These are phyloP conservation scores for Blepharisma undulans DNA, from an alignment of 169 alveolate species.

Conservation along the genomic window DNA sequence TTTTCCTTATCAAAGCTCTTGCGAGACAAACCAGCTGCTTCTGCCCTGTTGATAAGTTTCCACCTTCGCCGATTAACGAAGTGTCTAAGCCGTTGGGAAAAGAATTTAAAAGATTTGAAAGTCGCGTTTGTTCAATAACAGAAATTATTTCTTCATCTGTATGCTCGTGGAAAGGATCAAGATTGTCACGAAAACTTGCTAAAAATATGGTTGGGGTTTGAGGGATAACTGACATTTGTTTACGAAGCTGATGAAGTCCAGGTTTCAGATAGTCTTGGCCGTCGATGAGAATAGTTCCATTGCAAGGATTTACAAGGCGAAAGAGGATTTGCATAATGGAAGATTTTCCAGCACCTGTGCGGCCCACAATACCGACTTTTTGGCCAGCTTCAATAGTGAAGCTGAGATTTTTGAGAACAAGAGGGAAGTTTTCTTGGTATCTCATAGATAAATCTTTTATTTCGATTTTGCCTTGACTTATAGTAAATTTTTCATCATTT, in stretches of 20 bases:
- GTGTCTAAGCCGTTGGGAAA: slow-evolving; percentile 57
- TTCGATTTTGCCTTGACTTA: slow-evolving; percentile 43
- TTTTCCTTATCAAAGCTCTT: slow-evolving; percentile 70
- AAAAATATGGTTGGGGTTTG: slow-evolving; percentile 80
- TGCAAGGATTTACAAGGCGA: slow-evolving; percentile 72
- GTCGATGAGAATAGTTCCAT: slow-evolving; percentile 61
- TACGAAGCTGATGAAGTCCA: slow-evolving; percentile 53
- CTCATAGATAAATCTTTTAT: slow-evolving; percentile 67
- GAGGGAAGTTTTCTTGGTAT: slow-evolving; percentile 73
- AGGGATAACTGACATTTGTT: slow-evolving; percentile 79
- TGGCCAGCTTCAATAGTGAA: slow-evolving; percentile 74
- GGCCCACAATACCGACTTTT: slow-evolving; percentile 86
- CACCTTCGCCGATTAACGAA: slow-evolving; percentile 44
- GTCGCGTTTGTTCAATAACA: too few relatives aligned
- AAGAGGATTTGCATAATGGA: slow-evolving; percentile 81
- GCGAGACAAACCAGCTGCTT: slow-evolving; percentile 78
- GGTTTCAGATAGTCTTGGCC: slow-evolving; percentile 51
- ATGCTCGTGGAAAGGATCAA: slow-evolving; percentile 73
- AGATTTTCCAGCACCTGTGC: slow-evolving; percentile 91
- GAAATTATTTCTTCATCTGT: slow-evolving; percentile 52
- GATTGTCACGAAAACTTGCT: slow-evolving; percentile 76
- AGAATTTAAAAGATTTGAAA: too few relatives aligned
- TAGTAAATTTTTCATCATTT: background rate
- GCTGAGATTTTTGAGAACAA: slow-evolving; percentile 62
- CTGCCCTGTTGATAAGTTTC: slow-evolving; percentile 80